Base-by-base conservation (phyloP, 2,329 filamentous ascomycete genomes). In the Chaetomium sp. region DNA sequence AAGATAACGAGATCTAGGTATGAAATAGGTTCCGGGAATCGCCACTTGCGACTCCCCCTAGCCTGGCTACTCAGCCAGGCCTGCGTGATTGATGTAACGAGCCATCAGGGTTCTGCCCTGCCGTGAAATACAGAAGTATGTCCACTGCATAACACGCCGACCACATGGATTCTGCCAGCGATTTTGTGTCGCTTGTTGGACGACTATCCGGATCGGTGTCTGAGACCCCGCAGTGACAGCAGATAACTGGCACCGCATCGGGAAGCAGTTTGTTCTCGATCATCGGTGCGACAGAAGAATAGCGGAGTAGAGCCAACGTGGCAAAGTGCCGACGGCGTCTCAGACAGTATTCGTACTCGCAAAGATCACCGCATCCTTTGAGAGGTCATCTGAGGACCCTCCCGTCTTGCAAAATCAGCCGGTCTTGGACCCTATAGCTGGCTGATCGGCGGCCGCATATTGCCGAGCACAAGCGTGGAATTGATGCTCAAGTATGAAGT, bases 251-350 rank as follows among this genome's bases (percentile, higher is more conserved):
- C 50, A 19, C 38, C 1, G 50, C 50, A 31, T 53, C 27, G 50
- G 50, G 25, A n/a, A 42, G 38, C 23, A n/a, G 13, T 27, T 25
- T 13, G 23, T 53, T 27, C 27, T 54, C 19, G 29, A 19, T 55
- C 29, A 55, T 55, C 25, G 51, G 51, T 55, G 51, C 51, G 29
- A 55, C 29, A 35, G 51, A 23, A 55, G 51, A 12, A 55, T 35
- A 19, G 29, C 7, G n/a, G 16, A 33, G 29, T 1, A 55, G 19
- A 35, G 10, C 29, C 27, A 53, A 29, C 51, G 51, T 35, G 51
- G 29, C 51, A 35, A 33, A 54, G 13, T 10, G 25, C 25, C 19
- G 51, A 35, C 29, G 33, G 29, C 25, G 51, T 23, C 51, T 21
- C 45, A 23, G 3, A 23, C 19, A 4, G 29, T n/a, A 19, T 9